A percentile compares a stretch with the other conserved stretches of the same genome.
Evolutionary conservation across 2,329 filamentous ascomycete genomes (phyloP).

Genomic region (Coniochaeta hoffmannii): DNA sequence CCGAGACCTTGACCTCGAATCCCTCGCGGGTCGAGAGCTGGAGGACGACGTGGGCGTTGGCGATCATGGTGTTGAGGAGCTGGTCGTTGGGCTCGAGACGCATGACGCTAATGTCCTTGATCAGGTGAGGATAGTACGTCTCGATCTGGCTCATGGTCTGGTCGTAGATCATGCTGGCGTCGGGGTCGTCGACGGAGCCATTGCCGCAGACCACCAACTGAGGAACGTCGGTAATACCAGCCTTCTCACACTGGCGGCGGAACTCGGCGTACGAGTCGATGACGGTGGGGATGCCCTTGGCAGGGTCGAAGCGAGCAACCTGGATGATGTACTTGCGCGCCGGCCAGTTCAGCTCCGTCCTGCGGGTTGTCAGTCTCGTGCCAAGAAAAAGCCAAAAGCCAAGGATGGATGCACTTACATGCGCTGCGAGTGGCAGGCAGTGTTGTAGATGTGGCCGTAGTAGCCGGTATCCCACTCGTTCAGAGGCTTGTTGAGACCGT

Average conservation of each 20-base stretch:
- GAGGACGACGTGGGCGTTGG: slow-evolving; percentile 64
- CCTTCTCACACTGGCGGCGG: slow-evolving; percentile 50
- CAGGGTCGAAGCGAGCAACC: slow-evolving; percentile 74
- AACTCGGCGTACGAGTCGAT: slow-evolving; percentile 71
- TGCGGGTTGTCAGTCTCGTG: slow-evolving; percentile 6
- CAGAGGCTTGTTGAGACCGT: slow-evolving; percentile 72
- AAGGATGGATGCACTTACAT: slow-evolving; percentile 35
- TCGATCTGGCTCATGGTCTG: slow-evolving; percentile 63
- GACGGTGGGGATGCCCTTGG: slow-evolving; percentile 74
- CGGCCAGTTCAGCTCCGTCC: slow-evolving; percentile 49
- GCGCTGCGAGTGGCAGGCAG: slow-evolving; percentile 49
- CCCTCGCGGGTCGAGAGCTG: slow-evolving; percentile 77
- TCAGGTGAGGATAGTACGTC: slow-evolving; percentile 51
- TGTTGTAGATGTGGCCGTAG: slow-evolving; percentile 68
- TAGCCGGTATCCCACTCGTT: slow-evolving; percentile 63
- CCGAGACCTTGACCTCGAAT: slow-evolving; percentile 81
- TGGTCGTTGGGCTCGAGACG: slow-evolving; percentile 73
- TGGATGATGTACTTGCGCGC: slow-evolving; percentile 68
- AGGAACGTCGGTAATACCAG: slow-evolving; percentile 45
- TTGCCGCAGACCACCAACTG: slow-evolving; percentile 76
- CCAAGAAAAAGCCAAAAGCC: not conserved
- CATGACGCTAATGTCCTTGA: slow-evolving; percentile 64
- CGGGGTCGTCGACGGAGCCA: slow-evolving; percentile 74
- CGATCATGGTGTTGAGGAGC: slow-evolving; percentile 68
- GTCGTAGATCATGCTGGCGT: slow-evolving; percentile 65